Evolutionary conservation across 2,329 filamentous ascomycete genomes (phyloP), one percentile per base, ranked within the genome.

Genomic region (Fusarium sp.): DNA sequence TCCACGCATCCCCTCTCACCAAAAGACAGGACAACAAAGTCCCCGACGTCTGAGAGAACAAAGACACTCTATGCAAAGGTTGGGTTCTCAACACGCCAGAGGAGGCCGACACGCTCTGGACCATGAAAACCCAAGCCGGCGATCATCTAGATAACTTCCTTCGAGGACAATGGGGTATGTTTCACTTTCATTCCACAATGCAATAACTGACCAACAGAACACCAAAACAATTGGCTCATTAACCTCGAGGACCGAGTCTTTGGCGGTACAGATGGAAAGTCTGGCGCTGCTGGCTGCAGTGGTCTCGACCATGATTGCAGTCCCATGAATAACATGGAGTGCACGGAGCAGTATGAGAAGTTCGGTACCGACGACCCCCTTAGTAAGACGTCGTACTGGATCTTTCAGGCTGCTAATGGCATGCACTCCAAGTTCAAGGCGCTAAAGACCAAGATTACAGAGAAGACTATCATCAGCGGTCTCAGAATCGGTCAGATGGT

Each of bases 331-430:
- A 42, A 58, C 2, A 42, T 71, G 9, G 38, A 63, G 31, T 71
- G 69, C 26, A 63, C 59, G 0, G 49, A 57, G 2, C 68, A 71
- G 15, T 71, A 36, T 8, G 67, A 71, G 20, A 45, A 26, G 31
- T 66, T 35, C n/a, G 67, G 67, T 10, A 42, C 35, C 3, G 54
- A 60, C 0, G 15, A 55, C 0, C 22, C 26, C 14, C 31, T 71
- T 0, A 69, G 67, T 1, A 71, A 66, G 31, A 56, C 31, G 3
- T 71, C 68, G 10, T 71, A 69, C 57, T 72, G 56, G 68, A 69
- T 72, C 14, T 72, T 72, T 13, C 69, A 71, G 14, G 69, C 69
- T 15, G 63, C 55, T 2, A 72, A 68, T 26, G 69, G 68, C 0
- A 42, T 67, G 41, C 68, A 72, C 10, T 41, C 35, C 10, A 71